Percentiles rank a stretch among this genome's conserved stretches.
phyloP scores from a whole-genome alignment of 179 eudicot species.

The Gypsophila paniculata region DNA sequence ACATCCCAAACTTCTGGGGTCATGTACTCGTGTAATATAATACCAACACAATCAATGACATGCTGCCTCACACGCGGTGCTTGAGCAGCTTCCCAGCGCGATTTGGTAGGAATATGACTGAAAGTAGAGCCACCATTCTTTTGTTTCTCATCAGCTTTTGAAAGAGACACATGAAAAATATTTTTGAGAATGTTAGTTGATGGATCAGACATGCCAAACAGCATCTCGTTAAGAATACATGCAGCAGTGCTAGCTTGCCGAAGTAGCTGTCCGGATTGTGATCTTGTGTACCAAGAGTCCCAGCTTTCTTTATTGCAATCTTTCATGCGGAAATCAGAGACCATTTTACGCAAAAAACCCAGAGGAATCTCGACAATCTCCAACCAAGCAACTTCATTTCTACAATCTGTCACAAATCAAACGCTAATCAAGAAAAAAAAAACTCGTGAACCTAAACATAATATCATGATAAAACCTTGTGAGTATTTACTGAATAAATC shows the following conservation, averaged over 20 bases:
- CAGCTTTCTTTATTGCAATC: conserved; percentile 61
- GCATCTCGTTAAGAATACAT: conserved; percentile 80
- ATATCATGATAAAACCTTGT: conserved; percentile 12
- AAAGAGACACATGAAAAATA: conserved; percentile 41
- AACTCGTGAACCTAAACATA: conserved; percentile 11
- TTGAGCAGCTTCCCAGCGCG: conserved; percentile 43
- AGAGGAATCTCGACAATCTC: conserved; percentile 67
- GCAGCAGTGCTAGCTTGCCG: conserved; percentile 82
- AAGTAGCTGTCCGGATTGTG: conserved; percentile 68
- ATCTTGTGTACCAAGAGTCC: conserved; percentile 75
- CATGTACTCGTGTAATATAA: conserved; percentile 71
- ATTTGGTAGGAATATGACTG: conserved; percentile 22
- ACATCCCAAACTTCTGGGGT: conserved; percentile 81
- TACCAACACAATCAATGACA: conserved; percentile 63
- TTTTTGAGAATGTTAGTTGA: conserved; percentile 36
- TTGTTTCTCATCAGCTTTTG: conserved; percentile 25
- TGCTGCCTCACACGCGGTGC: conserved; percentile 39
- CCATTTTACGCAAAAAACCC: conserved; percentile 58
- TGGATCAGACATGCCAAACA: conserved; percentile 77
- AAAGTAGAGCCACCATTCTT: conserved; percentile 21
- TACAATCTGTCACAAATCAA: conserved; percentile 43
- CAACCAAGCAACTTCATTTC: conserved; percentile 54
- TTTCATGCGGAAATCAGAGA: conserved; percentile 64
- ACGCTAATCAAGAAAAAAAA: conserved; percentile 5
- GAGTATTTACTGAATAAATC: conserved; percentile 12